phyloP scores from a whole-genome alignment of 192 early-diverging fungal genomes.

The Coemansia sp. region DNA sequence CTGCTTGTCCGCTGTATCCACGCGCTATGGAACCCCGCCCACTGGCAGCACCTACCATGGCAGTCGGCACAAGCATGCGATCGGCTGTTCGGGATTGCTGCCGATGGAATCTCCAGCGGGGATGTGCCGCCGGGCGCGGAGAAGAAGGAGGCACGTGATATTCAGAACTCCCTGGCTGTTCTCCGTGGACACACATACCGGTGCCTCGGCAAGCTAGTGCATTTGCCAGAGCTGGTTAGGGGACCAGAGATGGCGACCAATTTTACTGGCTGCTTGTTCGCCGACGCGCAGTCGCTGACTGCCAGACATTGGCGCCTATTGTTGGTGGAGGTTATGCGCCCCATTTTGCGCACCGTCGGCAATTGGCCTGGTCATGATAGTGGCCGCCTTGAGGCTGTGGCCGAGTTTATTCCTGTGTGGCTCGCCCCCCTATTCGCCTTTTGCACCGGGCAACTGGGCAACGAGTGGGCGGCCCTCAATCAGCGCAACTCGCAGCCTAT shows the following conservation, averaged over 20 bases:
- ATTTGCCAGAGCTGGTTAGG: conserved; percentile 19
- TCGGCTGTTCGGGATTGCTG: conserved; percentile 26
- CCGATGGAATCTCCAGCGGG: neutral
- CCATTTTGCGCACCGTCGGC: conserved; percentile 18
- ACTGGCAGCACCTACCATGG: conserved; percentile 27
- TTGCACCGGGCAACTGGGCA: conserved; percentile 10
- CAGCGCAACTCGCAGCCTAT: neutral
- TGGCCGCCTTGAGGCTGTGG: neutral
- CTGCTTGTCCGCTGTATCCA: conserved; percentile 35
- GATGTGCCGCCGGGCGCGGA: neutral
- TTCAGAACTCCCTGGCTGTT: conserved; percentile 18
- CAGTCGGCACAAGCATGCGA: conserved; percentile 18
- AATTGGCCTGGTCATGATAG: conserved; percentile 36
- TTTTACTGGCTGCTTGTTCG: conserved; percentile 35
- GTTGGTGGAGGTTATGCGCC: conserved; percentile 23
- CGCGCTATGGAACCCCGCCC: conserved; percentile 35
- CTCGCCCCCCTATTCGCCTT: conserved; percentile 34
- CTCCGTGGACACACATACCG: conserved; percentile 37
- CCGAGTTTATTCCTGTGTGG: conserved; percentile 21
- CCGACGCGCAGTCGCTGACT: conserved; percentile 26
- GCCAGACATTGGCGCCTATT: conserved; percentile 39
- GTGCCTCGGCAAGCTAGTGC: conserved; percentile 22
- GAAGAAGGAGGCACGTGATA: neutral
- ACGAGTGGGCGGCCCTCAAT: conserved; percentile 23
- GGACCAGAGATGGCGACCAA: conserved; percentile 5